Evolutionary conservation across 768 basidiomycete species (phyloP), one percentile per base, ranked within the genome.

Genomic region (Nevesoporus exiguus): DNA sequence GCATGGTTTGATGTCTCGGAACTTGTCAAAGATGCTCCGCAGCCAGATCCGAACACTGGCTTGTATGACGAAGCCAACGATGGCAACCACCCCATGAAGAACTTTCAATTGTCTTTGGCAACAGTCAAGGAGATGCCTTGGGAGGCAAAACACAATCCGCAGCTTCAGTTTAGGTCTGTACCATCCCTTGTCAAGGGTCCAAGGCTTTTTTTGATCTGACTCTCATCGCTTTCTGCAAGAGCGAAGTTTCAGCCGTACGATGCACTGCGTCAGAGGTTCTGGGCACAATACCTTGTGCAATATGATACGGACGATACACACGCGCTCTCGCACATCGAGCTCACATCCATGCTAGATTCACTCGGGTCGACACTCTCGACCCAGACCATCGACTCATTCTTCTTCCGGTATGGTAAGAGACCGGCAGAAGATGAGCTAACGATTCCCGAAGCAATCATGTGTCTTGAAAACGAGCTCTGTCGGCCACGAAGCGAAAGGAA

Each of bases 211-310:
- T 15, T 43, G 34, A 21, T n/a, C 51, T 57, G 34, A 66, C 48
- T 27, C 4, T 47, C 47, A 54, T 42, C n/a, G 17, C 29, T 19
- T 49, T 9, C 42, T 43, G 7, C 60, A 49, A 89, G 91, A 22
- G 96, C 95, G 10, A 96, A 88, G 71, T 99, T 93, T 71, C 93
- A 97, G 66, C 93, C 97, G 0, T 99, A 98, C 65, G 90, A 86
- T 55, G 88, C 90, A 15, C 80, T 96, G 9, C 88, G 93, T 0
- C 92, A 93, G 64, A 83, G 82, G 3, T 94, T 95, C 77, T 97
- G 94, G 94, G 76, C 84, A 2, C 85, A 90, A 58, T 94, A 92
- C 68, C 80, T 96, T 37, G 81, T 81, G 47, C 89, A 95, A 60
- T 98, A 98, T 71, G 95, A 97, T 61, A 80, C 85, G 0, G 93